Evolutionary conservation across 805 yeast genomes (phyloP).

Genomic region (Wickerhamomyces bovis): DNA sequence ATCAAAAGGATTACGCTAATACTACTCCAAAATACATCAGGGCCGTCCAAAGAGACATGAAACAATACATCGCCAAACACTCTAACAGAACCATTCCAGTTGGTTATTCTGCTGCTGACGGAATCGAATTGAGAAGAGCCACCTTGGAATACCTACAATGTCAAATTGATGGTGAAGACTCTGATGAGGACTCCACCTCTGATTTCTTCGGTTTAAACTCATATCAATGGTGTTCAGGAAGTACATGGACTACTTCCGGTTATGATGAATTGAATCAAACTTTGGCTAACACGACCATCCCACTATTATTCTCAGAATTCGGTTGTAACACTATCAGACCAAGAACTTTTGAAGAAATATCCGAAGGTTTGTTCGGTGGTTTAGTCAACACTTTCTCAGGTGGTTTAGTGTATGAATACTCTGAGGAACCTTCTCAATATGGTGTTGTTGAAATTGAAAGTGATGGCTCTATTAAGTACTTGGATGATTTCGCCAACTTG

Average conservation of each 20-base stretch:
- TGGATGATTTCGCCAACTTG: slow-evolving; percentile 48
- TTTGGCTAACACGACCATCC: slow-evolving; percentile 54
- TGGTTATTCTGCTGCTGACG: slow-evolving; percentile 96
- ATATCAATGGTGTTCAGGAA: slow-evolving; percentile 93
- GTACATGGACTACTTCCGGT: slow-evolving; percentile 64
- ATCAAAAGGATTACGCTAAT: slow-evolving; percentile 51
- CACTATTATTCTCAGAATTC: slow-evolving; percentile 65
- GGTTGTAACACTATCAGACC: slow-evolving; percentile 80
- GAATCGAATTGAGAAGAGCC: slow-evolving; percentile 57
- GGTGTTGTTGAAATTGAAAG: slow-evolving; percentile 60
- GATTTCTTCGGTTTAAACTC: slow-evolving; percentile 95
- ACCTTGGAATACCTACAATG: slow-evolving; percentile 81
- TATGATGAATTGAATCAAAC: slow-evolving; percentile 55
- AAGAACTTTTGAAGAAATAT: slow-evolving; percentile 80
- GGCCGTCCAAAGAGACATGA: slow-evolving; percentile 91
- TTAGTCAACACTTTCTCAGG: slow-evolving; percentile 70
- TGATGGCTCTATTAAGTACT: slow-evolving; percentile 35
- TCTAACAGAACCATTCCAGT: slow-evolving; percentile 79
- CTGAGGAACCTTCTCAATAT: slow-evolving; percentile 68
- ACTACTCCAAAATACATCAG: slow-evolving; percentile 74
- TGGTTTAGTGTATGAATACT: slow-evolving; percentile 89
- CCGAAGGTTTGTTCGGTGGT: slow-evolving; percentile 60
- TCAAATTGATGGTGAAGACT: slow-evolving; percentile 49
- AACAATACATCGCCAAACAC: slow-evolving; percentile 64
- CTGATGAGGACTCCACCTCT: slow-evolving; percentile 55